Percentiles rank a stretch among this genome's conserved stretches.
These are phyloP conservation scores for Calonectria naviculata DNA, from an alignment of 2,329 filamentous ascomycete species.

Conservation along the genomic window DNA sequence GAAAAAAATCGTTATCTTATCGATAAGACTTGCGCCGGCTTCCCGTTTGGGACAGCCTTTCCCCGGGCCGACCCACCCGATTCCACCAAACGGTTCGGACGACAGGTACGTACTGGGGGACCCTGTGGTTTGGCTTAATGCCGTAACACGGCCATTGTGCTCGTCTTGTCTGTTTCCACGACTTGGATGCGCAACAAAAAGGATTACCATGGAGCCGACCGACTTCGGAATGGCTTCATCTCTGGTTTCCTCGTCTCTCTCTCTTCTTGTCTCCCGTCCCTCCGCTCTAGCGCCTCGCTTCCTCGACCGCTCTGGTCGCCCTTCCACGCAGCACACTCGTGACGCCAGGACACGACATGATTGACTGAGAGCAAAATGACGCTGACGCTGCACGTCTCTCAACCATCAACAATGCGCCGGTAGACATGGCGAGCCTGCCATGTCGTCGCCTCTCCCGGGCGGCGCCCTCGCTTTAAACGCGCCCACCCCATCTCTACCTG, in stretches of 20 bases:
- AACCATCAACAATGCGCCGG: not conserved
- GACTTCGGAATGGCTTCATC: not conserved
- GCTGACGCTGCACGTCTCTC: not conserved
- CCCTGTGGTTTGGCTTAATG: not conserved
- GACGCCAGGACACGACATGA: not conserved
- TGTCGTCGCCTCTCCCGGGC: not conserved
- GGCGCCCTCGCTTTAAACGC: not conserved
- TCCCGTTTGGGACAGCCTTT: not conserved
- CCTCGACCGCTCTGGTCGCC: not conserved
- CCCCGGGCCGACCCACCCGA: conserved; percentile 6
- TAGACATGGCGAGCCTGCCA: not conserved
- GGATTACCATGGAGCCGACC: not conserved
- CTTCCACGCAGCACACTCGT: not conserved
- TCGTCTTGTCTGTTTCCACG: not conserved
- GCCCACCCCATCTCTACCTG: not conserved
- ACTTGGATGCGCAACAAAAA: not conserved
- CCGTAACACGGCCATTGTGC: not conserved
- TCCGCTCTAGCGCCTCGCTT: conserved; percentile 12
- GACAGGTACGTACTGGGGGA: not conserved
- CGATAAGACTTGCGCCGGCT: conserved; percentile 38
- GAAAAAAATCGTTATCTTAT: conserved; percentile 45
- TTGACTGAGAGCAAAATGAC: not conserved
- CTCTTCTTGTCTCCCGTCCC: not conserved
- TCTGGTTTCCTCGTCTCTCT: not conserved
- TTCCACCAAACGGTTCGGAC: not conserved